A percentile compares a stretch with the other conserved stretches of the same genome.
Conservation (phyloP, 441 rosid species). For the Eutrema salsugineum region DNA sequence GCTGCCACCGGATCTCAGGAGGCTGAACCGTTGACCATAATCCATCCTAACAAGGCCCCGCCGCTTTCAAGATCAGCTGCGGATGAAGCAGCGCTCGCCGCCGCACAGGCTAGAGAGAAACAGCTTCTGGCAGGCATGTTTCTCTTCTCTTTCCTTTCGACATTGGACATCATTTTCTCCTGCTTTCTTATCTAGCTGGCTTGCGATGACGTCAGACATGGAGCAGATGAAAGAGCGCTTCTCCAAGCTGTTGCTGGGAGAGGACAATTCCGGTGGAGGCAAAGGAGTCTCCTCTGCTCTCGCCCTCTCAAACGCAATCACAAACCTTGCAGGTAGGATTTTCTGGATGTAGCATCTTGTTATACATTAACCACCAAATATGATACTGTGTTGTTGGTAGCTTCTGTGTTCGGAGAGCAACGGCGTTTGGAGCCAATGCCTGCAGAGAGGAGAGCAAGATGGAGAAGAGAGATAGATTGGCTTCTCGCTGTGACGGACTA, state of each 20-base stretch:
- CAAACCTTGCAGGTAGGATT: slow-evolving; percentile 79
- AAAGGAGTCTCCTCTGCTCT: slow-evolving; percentile 97
- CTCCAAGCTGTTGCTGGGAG: slow-evolving; percentile 81
- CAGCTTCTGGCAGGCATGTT: slow-evolving; percentile 44
- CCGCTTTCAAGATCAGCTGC: slow-evolving; percentile 28
- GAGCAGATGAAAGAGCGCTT: slow-evolving; percentile 91
- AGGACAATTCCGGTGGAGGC: slow-evolving; percentile 98
- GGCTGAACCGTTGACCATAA: slow-evolving; percentile 21
- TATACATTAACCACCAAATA: background rate
- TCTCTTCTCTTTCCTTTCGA: background rate
- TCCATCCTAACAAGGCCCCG: slow-evolving; percentile 29
- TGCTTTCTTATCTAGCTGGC: background rate
- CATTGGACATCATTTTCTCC: background rate
- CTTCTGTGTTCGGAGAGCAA: slow-evolving; percentile 95
- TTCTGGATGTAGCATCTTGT: background rate
- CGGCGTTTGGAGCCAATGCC: slow-evolving; percentile 84
- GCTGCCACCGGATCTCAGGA: slow-evolving; percentile 1
- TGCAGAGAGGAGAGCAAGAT: slow-evolving; percentile 69
- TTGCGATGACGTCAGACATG: slow-evolving; percentile 40
- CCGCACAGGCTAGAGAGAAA: slow-evolving; percentile 37
- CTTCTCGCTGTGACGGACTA: slow-evolving; percentile 78
- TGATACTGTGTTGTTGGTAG: slow-evolving; percentile 33
- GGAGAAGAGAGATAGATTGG: slow-evolving; percentile 92
- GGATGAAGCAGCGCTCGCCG: slow-evolving; percentile 34
- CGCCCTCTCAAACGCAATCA: slow-evolving; percentile 91